Conservation (phyloP, 352 stramenopile genomes). For the Globisporangium heterothallicum region DNA sequence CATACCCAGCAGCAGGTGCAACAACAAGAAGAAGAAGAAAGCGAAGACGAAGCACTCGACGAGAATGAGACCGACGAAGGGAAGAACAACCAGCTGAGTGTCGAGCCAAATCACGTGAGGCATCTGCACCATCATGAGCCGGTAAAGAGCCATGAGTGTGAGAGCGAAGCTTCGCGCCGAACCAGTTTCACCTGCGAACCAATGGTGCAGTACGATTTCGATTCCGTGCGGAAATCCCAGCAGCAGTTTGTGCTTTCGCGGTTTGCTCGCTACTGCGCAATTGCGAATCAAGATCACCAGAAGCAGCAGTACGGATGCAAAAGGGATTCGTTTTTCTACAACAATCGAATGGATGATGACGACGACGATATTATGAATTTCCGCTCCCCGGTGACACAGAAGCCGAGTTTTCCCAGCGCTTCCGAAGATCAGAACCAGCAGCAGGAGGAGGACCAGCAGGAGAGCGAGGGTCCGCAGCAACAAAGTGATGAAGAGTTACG, state of each 20-base stretch:
- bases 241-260: conserved; percentile 6
- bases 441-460: background rate
- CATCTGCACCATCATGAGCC: background rate
- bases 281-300: background rate
- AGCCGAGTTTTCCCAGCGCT: background rate
- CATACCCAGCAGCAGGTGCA: background rate
- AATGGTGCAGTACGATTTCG: conserved; percentile 35
- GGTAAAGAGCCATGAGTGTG: background rate
- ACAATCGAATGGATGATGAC: conserved; percentile 7
- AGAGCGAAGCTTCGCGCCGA: background rate
- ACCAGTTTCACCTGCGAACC: conserved; percentile 26
- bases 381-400: conserved; percentile 20
- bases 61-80: no score
- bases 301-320: background rate
- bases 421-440: background rate
- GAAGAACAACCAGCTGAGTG: conserved; percentile 1
- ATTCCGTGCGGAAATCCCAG: conserved; percentile 18
- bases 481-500: background rate
- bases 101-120: background rate
- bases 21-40: conserved; percentile 2
- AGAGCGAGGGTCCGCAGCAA: background rate
- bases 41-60: no score
- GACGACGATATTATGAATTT: conserved; percentile 34
- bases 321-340: conserved; percentile 3
- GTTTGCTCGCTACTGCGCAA: background rate